phyloP scores from a whole-genome alignment of 2,329 filamentous ascomycete genomes.

The Stylonectria norvegica region DNA sequence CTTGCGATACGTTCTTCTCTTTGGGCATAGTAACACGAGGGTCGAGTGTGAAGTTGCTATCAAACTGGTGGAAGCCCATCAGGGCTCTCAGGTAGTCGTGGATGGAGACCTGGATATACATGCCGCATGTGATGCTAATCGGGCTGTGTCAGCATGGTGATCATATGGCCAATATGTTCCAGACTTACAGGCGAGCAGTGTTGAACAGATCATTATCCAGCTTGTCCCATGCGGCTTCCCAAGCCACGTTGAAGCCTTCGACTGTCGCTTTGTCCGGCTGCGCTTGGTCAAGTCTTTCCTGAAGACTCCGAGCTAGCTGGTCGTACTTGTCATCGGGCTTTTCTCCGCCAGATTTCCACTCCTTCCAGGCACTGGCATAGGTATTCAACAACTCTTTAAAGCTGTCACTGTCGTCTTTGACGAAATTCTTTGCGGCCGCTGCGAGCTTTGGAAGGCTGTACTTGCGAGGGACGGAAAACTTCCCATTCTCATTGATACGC shows the following conservation, averaged over 20 bases:
- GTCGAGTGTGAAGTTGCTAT: conserved; percentile 60
- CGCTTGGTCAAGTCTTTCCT: conserved; percentile 27
- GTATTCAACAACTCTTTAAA: neutral
- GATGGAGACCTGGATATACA: conserved; percentile 56
- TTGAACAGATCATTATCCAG: conserved; percentile 55
- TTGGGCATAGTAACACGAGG: conserved; percentile 58
- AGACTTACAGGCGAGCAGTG: conserved; percentile 43
- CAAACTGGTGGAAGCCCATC: conserved; percentile 55
- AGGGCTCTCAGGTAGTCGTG: conserved; percentile 61
- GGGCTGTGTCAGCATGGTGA: neutral
- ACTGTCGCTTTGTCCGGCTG: neutral
- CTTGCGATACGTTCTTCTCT: conserved; percentile 47
- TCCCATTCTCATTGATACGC: conserved; percentile 63
- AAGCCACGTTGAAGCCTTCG: neutral
- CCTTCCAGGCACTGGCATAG: neutral
- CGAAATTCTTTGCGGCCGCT: neutral
- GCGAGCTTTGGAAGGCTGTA: neutral
- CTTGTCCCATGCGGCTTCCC: conserved; percentile 33
- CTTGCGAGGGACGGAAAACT: conserved; percentile 42
- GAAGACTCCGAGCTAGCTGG: neutral
- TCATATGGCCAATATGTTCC: neutral
- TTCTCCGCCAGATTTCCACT: neutral
- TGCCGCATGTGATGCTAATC: conserved; percentile 43
- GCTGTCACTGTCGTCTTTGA: neutral
- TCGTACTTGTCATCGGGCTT: neutral